A percentile compares a stretch with the other conserved stretches of the same genome.
Evolutionary conservation across 2,329 filamentous ascomycete species (phyloP).

Genomic region (Didymella glomerata): DNA sequence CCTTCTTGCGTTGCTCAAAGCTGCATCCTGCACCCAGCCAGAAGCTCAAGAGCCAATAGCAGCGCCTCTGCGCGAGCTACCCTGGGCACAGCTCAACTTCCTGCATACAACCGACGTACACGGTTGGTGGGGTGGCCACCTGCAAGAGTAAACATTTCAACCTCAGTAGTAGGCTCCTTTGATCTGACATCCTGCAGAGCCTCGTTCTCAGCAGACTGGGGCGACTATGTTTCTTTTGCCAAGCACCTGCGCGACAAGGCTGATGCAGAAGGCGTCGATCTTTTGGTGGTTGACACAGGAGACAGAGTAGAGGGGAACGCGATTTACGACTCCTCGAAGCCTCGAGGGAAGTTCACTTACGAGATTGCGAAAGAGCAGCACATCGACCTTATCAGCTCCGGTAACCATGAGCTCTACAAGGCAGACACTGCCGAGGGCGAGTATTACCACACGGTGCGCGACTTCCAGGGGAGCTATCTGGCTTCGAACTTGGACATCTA

Average conservation of each 20-base stretch:
- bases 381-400: conserved; percentile 84
- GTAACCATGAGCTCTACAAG: conserved; percentile 96
- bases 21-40: conserved; percentile 71
- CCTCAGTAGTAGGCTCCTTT: too few species aligned
- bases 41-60: conserved; percentile 78
- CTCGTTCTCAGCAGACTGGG: conserved; percentile 96
- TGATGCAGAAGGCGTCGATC: conserved; percentile 79
- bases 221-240: conserved; percentile 94
- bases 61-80: conserved; percentile 82
- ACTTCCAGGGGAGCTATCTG: conserved; percentile 81
- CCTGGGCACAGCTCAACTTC: conserved; percentile 93
- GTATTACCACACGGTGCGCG: conserved; percentile 79
- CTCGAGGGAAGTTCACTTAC: conserved; percentile 88
- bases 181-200: conserved; percentile 60
- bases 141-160: conserved; percentile 73
- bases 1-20: conserved; percentile 44
- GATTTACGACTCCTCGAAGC: conserved; percentile 86
- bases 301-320: conserved; percentile 95
- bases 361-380: conserved; percentile 84
- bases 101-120: conserved; percentile 92
- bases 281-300: conserved; percentile 94
- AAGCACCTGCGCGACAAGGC: conserved; percentile 81
- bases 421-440: conserved; percentile 79
- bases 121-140: conserved; percentile 92
- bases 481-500: conserved; percentile 93